Percentiles rank a stretch among this genome's conserved stretches.
Conservation (phyloP, 2,329 filamentous ascomycete genomes). For the Arthrobotrys sphaeroides region DNA sequence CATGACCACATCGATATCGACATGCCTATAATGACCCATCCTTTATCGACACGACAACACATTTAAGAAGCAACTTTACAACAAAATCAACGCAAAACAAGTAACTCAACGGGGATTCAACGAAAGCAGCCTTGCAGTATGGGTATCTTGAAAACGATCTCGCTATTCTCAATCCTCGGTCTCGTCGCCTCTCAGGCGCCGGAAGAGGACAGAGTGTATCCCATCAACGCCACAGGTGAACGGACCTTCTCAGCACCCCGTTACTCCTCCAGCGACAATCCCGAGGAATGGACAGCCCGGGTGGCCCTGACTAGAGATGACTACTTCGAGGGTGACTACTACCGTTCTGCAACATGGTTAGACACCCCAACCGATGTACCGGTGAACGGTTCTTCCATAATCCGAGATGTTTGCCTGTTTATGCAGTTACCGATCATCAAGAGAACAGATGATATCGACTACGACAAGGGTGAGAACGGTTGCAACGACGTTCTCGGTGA, state of each 20-base stretch:
- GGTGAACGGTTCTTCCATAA: conserved; percentile 26
- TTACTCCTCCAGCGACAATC: conserved; percentile 15
- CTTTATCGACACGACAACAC: too few species aligned
- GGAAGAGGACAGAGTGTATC: conserved; percentile 8
- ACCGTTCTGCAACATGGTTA: conserved; percentile 24
- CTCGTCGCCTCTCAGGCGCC: neutral
- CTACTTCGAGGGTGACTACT: conserved; percentile 12
- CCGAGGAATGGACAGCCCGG: conserved; percentile 23
- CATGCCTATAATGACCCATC: too few species aligned
- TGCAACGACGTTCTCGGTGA: conserved; percentile 27
- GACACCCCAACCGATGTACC: conserved; percentile 23
- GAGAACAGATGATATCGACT: conserved; percentile 11
- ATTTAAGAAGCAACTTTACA: neutral
- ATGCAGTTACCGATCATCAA: conserved; percentile 22
- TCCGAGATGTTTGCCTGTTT: conserved; percentile 27
- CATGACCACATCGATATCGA: too few species aligned
- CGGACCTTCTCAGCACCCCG: conserved; percentile 24
- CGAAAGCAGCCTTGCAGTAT: neutral
- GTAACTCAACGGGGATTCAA: neutral
- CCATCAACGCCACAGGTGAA: conserved; percentile 29
- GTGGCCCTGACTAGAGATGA: conserved; percentile 17
- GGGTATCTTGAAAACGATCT: neutral
- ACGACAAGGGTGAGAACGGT: conserved; percentile 23
- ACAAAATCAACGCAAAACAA: conserved; percentile 5
- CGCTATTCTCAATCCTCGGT: neutral